A percentile compares a stretch with the other conserved stretches of the same genome.
Conservation (phyloP, 2,329 filamentous ascomycete genomes). For the Boeremia lycopersici region DNA sequence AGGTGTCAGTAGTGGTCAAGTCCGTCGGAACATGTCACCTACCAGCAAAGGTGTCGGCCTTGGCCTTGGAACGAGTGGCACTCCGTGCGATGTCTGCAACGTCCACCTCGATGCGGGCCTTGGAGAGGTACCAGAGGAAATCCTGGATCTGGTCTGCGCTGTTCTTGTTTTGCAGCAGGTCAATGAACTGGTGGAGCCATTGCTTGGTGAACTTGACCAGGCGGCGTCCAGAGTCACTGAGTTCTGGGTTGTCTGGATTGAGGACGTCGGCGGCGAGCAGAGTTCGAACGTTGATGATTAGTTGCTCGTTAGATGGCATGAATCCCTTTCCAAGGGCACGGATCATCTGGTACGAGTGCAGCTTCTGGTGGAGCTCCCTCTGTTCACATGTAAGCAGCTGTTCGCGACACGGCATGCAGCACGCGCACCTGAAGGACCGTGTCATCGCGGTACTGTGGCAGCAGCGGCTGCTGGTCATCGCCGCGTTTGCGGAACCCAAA, state of each 20-base stretch:
- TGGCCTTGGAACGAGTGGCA: conserved; percentile 67
- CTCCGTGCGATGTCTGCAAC: conserved; percentile 66
- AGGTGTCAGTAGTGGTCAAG: conserved; percentile 24
- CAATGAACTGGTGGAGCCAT: conserved; percentile 79
- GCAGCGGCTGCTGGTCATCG: conserved; percentile 72
- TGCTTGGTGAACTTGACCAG: conserved; percentile 74
- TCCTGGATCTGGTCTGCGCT: conserved; percentile 84
- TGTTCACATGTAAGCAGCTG: conserved; percentile 52
- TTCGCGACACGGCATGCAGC: not conserved
- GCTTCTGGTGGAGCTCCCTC: conserved; percentile 80
- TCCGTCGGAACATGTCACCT: conserved; percentile 28
- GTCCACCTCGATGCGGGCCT: conserved; percentile 74
- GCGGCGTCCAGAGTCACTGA: conserved; percentile 78
- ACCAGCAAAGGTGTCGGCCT: conserved; percentile 75
- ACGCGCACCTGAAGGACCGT: conserved; percentile 62
- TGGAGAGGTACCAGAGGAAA: conserved; percentile 82
- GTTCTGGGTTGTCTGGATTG: conserved; percentile 73
- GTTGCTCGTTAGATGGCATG: conserved; percentile 90
- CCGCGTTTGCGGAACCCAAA: conserved; percentile 64
- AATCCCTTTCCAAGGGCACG: conserved; percentile 81
- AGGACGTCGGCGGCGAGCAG: conserved; percentile 78
- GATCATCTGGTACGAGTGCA: conserved; percentile 92
- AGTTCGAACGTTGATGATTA: conserved; percentile 78
- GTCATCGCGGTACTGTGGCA: conserved; percentile 81
- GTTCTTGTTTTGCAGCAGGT: conserved; percentile 84